Base-by-base conservation (phyloP, 768 basidiomycete genomes). In the Lactarius akahatsu region DNA sequence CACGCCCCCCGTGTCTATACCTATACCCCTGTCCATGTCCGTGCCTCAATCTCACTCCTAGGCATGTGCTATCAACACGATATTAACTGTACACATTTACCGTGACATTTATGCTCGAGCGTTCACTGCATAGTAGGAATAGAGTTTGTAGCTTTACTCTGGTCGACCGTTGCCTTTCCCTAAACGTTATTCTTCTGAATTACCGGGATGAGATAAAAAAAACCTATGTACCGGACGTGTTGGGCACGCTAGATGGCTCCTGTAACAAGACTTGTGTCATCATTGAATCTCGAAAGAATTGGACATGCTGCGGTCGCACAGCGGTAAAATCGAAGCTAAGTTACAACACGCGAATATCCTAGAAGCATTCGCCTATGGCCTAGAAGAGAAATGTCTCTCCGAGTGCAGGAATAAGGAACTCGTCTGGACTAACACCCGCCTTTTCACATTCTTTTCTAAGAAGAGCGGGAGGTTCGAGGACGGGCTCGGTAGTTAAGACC, bases 401-500 rank as follows among this genome's bases (percentile, higher is more conserved):
- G 34, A 90, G 82, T 9, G 78, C 86, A 61, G 83, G 84, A 36
- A 84, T 79, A 2, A 74, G 76, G 72, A 90, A 91, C 40, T 78
- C 81, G 3, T 79, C 83, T 47, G 82, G 79, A 20, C 77, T 72
- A 20, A 90, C 75, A 0, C 82, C 86, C 0, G 79, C 70, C 72
- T 81, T 81, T 71, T 80, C 77, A 61, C 83, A 81, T 62, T 86
- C 87, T 57, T 80, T 77, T 8, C 77, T 81, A 45, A 90, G 78
- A 65, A 78, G 76, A 68, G 76, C 77, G 0, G 86, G 87, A 40
- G 88, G 88, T 72, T 90, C 88, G 34, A 81, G 73, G 38, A 88
- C 78, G 18, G 83, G 79, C 63, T 87, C 86, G 0, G 74, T 70
- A 1, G 85, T 85, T 40, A 86, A 73, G 0, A 81, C 74, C 83